Evolutionary conservation across 2,329 filamentous ascomycete genomes (phyloP), one percentile per base, ranked within the genome.

Genomic region (Apiospora arundinis): DNA sequence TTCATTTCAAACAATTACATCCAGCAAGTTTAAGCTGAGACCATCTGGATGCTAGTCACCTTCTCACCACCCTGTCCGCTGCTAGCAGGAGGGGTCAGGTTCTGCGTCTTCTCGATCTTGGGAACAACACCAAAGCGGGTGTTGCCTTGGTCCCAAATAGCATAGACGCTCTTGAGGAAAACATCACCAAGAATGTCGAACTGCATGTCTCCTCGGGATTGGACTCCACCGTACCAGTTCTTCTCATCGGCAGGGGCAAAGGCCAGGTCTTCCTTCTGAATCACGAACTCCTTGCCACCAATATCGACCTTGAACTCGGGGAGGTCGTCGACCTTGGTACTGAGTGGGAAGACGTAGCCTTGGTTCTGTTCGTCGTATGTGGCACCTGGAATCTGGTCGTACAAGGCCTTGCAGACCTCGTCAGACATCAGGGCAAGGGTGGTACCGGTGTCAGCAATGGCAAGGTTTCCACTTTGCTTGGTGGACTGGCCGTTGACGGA

Each of bases 401-500:
- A 94, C 73, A 94, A 85, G 2, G 87, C 87, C 72, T 90, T 82
- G 77, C 88, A 91, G 16, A 88, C 85, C 1, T 81, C 77, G 77
- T 94, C 92, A 52, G 88, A 86, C 66, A 93, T 84, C 44, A 94
- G 84, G 1, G 88, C 88, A 68, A 94, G 85, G 0, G 91, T 92
- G 42, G 92, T 93, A 70, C 91, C 92, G 0, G 92, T 94, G 78
- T 94, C 92, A 45, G 88, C 89, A 74, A 94, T 93, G 66, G 92
- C 91, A 42, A 83, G 90, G 81, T 93, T 93, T 67, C 84, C 85
- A 3, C 82, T 78, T 12, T 86, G 84, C 1, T 81, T 67, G 40
- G 91, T 80, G 1, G 82, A 83, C 72, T 87, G 83, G 71, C 88
- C 90, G 74, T 89, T 89, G 73, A 94, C 83, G 0, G 84, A 85